phyloP scores from a whole-genome alignment of 2,329 filamentous ascomycete species.

The Boeremia exigua region DNA sequence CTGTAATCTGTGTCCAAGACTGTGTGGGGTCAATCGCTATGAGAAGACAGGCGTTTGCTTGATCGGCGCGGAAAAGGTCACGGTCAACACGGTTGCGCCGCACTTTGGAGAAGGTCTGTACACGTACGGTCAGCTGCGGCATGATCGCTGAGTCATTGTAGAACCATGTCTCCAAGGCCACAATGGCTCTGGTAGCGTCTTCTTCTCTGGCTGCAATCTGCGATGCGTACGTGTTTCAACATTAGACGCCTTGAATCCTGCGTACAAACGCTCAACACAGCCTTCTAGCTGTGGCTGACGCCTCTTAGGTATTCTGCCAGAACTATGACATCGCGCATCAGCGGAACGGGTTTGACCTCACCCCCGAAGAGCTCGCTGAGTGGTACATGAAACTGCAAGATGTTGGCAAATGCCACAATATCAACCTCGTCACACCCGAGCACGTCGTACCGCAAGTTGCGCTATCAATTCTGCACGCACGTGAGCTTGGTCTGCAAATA shows the following conservation, averaged over 20 bases:
- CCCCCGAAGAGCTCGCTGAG: constrained; percentile 76
- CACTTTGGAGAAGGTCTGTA: constrained; percentile 73
- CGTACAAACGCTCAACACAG: too few relatives aligned
- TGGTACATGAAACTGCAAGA: constrained; percentile 86
- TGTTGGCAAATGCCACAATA: constrained; percentile 83
- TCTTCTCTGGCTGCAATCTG: constrained; percentile 79
- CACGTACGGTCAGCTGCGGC: neutral
- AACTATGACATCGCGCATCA: constrained; percentile 85
- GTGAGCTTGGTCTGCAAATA: constrained; percentile 70
- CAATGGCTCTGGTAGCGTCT: constrained; percentile 79
- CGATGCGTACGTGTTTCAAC: constrained; percentile 59
- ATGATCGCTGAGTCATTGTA: constrained; percentile 29
- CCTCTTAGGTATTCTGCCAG: constrained; percentile 46
- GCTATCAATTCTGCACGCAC: constrained; percentile 75
- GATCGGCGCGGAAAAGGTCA: constrained; percentile 73
- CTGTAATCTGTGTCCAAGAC: constrained; percentile 81
- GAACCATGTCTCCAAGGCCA: constrained; percentile 85
- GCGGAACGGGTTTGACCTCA: constrained; percentile 79
- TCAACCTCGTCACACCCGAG: constrained; percentile 86
- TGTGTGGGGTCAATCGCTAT: constrained; percentile 81
- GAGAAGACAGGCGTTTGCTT: constrained; percentile 79
- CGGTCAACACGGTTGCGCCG: constrained; percentile 83
- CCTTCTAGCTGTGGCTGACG: neutral
- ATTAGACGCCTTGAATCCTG: neutral
- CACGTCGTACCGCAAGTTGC: constrained; percentile 86